A percentile compares a stretch with the other conserved stretches of the same genome.
Conservation (phyloP, 2,329 filamentous ascomycete species). For the Talaromyces islandicus region DNA sequence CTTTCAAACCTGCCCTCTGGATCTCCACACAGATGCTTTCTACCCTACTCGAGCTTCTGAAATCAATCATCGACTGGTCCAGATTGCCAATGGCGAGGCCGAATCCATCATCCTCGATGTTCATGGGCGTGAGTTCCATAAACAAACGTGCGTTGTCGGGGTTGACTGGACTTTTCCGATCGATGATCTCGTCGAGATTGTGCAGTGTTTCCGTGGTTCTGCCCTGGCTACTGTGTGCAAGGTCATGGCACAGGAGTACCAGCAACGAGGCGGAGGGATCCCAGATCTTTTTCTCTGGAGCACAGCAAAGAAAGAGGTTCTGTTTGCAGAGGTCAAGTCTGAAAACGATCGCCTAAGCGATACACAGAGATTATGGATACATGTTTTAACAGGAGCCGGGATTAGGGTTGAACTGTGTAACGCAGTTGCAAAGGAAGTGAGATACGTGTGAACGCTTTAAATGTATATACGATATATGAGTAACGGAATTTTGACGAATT, state of each 20-base stretch:
- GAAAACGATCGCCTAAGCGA: slow-evolving; percentile 92
- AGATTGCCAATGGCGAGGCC: slow-evolving; percentile 79
- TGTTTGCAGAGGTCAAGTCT: slow-evolving; percentile 76
- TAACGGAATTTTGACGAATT: not conserved
- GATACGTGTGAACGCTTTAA: slow-evolving; percentile 9
- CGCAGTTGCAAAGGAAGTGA: slow-evolving; percentile 54
- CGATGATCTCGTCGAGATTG: slow-evolving; percentile 72
- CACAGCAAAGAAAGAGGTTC: slow-evolving; percentile 53
- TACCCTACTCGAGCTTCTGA: slow-evolving; percentile 79
- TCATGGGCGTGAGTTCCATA: slow-evolving; percentile 62
- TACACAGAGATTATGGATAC: slow-evolving; percentile 93
- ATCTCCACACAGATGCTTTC: slow-evolving; percentile 89
- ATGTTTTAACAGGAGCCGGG: slow-evolving; percentile 80
- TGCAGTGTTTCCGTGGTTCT: slow-evolving; percentile 68
- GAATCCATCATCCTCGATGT: slow-evolving; percentile 61
- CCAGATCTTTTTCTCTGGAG: slow-evolving; percentile 92
- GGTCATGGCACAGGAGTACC: slow-evolving; percentile 93
- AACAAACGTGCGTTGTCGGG: slow-evolving; percentile 79
- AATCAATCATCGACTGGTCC: slow-evolving; percentile 79
- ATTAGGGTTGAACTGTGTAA: slow-evolving; percentile 77
- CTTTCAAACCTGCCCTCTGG: slow-evolving; percentile 89
- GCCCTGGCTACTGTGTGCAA: slow-evolving; percentile 82
- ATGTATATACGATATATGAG: not conserved
- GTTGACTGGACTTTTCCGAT: slow-evolving; percentile 84
- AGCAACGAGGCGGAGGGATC: slow-evolving; percentile 77